Conservation (phyloP, 768 basidiomycete species). For the Sarcomyxa edulis region DNA sequence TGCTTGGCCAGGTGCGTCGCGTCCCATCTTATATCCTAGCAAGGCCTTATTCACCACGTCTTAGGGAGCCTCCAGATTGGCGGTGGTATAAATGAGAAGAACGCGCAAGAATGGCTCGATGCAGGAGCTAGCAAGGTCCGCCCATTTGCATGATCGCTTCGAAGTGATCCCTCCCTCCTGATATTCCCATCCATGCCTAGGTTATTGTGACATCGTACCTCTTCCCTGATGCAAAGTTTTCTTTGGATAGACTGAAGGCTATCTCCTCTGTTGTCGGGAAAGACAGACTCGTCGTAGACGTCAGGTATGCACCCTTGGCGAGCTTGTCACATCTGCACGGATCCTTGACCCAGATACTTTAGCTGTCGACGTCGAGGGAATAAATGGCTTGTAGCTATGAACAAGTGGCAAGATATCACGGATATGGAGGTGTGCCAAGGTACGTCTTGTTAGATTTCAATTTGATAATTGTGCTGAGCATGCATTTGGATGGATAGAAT, state of each 20-base stretch:
- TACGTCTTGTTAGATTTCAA: conserved; percentile 18
- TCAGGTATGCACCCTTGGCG: conserved; percentile 58
- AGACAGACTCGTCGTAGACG: conserved; percentile 89
- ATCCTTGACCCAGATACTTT: too few species aligned
- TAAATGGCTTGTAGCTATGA: conserved; percentile 95
- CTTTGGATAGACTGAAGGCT: conserved; percentile 57
- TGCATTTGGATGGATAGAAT: conserved; percentile 41
- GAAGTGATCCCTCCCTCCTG: not conserved
- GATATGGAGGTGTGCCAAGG: conserved; percentile 90
- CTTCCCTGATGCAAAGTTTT: conserved; percentile 82
- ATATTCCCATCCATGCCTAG: conserved; percentile 35
- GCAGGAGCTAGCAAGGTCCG: conserved; percentile 83
- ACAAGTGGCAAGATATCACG: conserved; percentile 96
- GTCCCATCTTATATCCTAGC: not conserved
- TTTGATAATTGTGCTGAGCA: not conserved
- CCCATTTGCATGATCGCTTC: not conserved
- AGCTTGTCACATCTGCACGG: too few species aligned
- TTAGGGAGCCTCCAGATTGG: conserved; percentile 84
- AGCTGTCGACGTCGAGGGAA: conserved; percentile 79
- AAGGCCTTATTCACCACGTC: conserved; percentile 8
- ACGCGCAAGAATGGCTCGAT: conserved; percentile 81
- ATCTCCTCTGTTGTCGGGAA: conserved; percentile 68
- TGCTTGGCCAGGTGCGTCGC: conserved; percentile 71
- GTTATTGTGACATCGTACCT: conserved; percentile 97
- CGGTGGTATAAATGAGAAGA: conserved; percentile 81